These are phyloP conservation scores for Verticillium nubilum DNA, from an alignment of 2,329 filamentous ascomycete species.

Conservation along the genomic window DNA sequence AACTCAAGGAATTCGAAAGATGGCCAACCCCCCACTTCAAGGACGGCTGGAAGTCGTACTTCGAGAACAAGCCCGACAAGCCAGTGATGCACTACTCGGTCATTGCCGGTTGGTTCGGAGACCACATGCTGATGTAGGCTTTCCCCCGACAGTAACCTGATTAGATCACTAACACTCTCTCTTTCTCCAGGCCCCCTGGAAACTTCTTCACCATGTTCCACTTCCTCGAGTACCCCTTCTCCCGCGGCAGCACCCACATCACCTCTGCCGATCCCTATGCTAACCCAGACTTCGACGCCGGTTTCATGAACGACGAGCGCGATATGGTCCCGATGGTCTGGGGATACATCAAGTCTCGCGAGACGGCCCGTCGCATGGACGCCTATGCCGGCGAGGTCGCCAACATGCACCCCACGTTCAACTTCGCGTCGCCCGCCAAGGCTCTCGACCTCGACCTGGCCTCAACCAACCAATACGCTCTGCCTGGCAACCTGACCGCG, in stretches of 20 bases:
- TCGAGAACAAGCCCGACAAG: constrained; percentile 80
- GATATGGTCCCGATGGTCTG: constrained; percentile 84
- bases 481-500: constrained; percentile 64
- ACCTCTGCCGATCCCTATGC: constrained; percentile 68
- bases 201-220: constrained; percentile 85
- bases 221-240: constrained; percentile 75
- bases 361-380: constrained; percentile 73
- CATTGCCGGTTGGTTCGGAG: constrained; percentile 62
- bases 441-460: constrained; percentile 68
- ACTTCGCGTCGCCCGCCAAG: constrained; percentile 63
- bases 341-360: constrained; percentile 77
- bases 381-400: constrained; percentile 71
- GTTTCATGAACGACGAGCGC: constrained; percentile 81
- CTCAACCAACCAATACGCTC: constrained; percentile 71
- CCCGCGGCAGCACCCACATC: constrained; percentile 66
- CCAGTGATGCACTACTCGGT: constrained; percentile 82
- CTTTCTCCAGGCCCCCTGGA: constrained; percentile 57
- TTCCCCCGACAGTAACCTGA: not conserved
- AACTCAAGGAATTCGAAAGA: constrained; percentile 61
- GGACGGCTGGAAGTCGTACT: constrained; percentile 74
- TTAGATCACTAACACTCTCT: constrained; percentile 35
- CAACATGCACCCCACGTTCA: constrained; percentile 66
- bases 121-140: constrained; percentile 52
- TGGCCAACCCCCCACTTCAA: constrained; percentile 74
- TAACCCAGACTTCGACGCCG: constrained; percentile 70